Percentiles rank a stretch among this genome's conserved stretches.
Conservation (phyloP, 768 basidiomycete species). For the Chalciporus piperatus region DNA sequence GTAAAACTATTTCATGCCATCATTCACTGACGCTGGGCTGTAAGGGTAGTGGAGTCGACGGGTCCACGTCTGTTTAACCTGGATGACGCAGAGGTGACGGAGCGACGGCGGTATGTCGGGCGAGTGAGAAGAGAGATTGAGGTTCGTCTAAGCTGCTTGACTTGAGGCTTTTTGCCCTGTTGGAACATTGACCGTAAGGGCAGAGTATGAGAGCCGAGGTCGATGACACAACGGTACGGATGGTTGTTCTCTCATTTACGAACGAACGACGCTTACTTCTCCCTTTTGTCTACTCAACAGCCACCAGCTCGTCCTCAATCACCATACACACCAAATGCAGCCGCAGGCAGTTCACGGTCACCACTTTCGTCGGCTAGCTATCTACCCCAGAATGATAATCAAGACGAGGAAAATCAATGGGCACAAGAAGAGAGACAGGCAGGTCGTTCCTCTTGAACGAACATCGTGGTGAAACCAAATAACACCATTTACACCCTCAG, state of each 20-base stretch:
- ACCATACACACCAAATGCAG: slow-evolving; percentile 15
- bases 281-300: not conserved
- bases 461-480: not conserved
- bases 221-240: slow-evolving; percentile 24
- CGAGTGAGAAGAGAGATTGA: slow-evolving; percentile 73
- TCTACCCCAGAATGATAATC: slow-evolving; percentile 29
- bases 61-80: slow-evolving; percentile 85
- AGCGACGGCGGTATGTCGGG: slow-evolving; percentile 72
- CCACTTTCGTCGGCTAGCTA: slow-evolving; percentile 7
- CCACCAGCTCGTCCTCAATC: slow-evolving; percentile 10
- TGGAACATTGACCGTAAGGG: slow-evolving; percentile 37
- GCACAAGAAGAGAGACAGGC: slow-evolving; percentile 86
- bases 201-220: slow-evolving; percentile 77
- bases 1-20: not conserved
- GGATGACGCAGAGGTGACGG: slow-evolving; percentile 69
- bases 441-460: slow-evolving; percentile 7
- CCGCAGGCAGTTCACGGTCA: slow-evolving; percentile 18
- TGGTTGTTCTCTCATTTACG: not conserved
- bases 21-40: slow-evolving; percentile 5
- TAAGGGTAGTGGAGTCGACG: slow-evolving; percentile 81
- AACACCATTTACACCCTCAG: slow-evolving; percentile 36
- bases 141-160: slow-evolving; percentile 47
- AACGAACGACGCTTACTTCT: not conserved
- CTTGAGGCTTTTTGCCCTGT: slow-evolving; percentile 3
- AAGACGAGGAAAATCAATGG: slow-evolving; percentile 76